These are phyloP conservation scores for Sporothrix humicola DNA, from an alignment of 2,329 filamentous ascomycete genomes.

Conservation along the genomic window DNA sequence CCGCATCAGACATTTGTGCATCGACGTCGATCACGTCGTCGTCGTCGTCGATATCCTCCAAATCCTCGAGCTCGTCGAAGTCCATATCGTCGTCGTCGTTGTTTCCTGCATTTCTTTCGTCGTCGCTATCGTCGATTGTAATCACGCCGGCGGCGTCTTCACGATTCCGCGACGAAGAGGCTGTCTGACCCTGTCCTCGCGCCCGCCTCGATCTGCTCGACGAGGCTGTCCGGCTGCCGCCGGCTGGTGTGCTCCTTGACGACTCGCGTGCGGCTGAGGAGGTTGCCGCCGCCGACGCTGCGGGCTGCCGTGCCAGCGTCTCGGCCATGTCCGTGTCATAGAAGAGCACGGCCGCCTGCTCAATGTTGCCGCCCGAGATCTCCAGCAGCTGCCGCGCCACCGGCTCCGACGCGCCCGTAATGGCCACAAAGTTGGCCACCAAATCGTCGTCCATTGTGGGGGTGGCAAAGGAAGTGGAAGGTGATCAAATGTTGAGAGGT, in stretches of 20 bases:
- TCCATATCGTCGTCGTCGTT: constrained; percentile 63
- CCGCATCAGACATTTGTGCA: constrained; percentile 39
- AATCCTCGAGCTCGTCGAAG: constrained; percentile 63
- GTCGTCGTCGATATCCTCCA: constrained; percentile 46
- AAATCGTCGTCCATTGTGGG: constrained; percentile 67
- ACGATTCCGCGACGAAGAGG: constrained; percentile 44
- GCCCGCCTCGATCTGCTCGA: constrained; percentile 26
- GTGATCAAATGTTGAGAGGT: not conserved
- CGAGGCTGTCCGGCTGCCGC: constrained; percentile 34
- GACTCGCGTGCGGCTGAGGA: not conserved
- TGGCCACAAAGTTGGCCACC: constrained; percentile 76
- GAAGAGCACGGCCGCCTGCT: constrained; percentile 86
- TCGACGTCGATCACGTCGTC: constrained; percentile 49
- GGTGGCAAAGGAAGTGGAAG: too few relatives aligned
- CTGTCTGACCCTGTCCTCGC: not conserved
- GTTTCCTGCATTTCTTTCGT: constrained; percentile 54
- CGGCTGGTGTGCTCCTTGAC: constrained; percentile 32
- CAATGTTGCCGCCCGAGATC: constrained; percentile 81
- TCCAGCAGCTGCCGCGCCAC: constrained; percentile 83
- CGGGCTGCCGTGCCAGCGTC: constrained; percentile 48
- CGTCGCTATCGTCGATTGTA: constrained; percentile 78
- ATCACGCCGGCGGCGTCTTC: constrained; percentile 68
- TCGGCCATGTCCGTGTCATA: constrained; percentile 80
- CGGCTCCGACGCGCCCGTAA: constrained; percentile 76
- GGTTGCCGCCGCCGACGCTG: constrained; percentile 39